phyloP scores from a whole-genome alignment of 192 early-diverging fungal species.

The Podila epigama region DNA sequence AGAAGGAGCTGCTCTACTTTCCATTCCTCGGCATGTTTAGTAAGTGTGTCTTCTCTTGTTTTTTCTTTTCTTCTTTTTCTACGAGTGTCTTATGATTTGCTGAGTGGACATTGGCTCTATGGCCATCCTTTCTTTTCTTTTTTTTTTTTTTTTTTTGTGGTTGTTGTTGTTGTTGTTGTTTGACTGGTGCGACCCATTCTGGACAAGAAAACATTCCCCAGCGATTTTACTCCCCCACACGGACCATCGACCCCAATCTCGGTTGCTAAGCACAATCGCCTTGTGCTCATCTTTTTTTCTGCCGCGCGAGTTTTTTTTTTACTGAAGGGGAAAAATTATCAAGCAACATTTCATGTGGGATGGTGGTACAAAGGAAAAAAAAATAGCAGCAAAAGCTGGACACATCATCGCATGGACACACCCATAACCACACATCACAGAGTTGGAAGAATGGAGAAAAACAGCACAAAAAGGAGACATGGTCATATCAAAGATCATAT shows the following conservation, averaged over 20 bases:
- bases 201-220: background rate
- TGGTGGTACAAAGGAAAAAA: no score
- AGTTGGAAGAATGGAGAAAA: slow-evolving; percentile 6
- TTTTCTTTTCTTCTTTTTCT: background rate
- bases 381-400: no score
- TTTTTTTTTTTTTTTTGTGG: background rate
- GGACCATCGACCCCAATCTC: no score
- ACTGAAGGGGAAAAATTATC: no score
- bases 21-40: slow-evolving; percentile 82
- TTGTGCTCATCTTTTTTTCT: no score
- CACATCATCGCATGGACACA: slow-evolving; percentile 3
- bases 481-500: no score
- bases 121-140: background rate
- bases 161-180: background rate
- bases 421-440: background rate
- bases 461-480: slow-evolving; percentile 56
- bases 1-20: slow-evolving; percentile 71
- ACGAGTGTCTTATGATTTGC: background rate
- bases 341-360: no score
- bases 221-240: no score
- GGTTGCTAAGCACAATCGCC: no score
- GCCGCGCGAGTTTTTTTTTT: no score
- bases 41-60: slow-evolving; percentile 47
- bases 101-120: background rate
- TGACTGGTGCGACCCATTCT: background rate